These are phyloP conservation scores for Oryza meridionalis DNA, from an alignment of 176 grass and related monocot genomes.

Conservation along the genomic window DNA sequence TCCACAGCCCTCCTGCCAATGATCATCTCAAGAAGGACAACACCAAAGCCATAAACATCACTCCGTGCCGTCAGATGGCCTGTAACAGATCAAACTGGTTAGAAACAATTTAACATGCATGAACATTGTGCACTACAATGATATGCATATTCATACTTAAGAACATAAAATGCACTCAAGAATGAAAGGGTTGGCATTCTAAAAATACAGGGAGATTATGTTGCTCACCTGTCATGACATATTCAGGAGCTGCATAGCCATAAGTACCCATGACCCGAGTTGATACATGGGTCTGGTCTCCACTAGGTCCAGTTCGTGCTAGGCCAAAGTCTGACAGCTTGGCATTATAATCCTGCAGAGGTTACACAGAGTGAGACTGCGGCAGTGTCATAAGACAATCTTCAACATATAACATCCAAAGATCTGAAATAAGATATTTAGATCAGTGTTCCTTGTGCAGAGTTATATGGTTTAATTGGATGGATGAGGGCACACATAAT, in stretches of 20 bases:
- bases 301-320: constrained; percentile 91
- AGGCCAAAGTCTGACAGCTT: constrained; percentile 99
- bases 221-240: constrained; percentile 89
- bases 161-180: constrained; percentile 21
- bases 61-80: constrained; percentile 91
- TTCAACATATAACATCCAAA: constrained; percentile 34
- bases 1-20: constrained; percentile 89
- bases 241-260: constrained; percentile 98
- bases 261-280: constrained; percentile 94
- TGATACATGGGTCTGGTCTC: constrained; percentile 96
- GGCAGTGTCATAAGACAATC: not conserved
- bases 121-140: not conserved
- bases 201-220: not conserved
- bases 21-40: constrained; percentile 90
- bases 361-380: constrained; percentile 26
- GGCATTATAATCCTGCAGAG: constrained; percentile 86
- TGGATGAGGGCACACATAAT: not conserved
- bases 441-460: not conserved
- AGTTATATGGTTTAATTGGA: constrained; percentile 24
- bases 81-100: constrained; percentile 35
- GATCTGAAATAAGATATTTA: constrained; percentile 28
- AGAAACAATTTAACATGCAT: constrained; percentile 30
- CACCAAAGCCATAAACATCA: constrained; percentile 95
- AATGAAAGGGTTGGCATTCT: not conserved
- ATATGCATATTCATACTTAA: not conserved